phyloP scores from a whole-genome alignment of 2,329 filamentous ascomycete species.

The Celoporthe dispersa region DNA sequence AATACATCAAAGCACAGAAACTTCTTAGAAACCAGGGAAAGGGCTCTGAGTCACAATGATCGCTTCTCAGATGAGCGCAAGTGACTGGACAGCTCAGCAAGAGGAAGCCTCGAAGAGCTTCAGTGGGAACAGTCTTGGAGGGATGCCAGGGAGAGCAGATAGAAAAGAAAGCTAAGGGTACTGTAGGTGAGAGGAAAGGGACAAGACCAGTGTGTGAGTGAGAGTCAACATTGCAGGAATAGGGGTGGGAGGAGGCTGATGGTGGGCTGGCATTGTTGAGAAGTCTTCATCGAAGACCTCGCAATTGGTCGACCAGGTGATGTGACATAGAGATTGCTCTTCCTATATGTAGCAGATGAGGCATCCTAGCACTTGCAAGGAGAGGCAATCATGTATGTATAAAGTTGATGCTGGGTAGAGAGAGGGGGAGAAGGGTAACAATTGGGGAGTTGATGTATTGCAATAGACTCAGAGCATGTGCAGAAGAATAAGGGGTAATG shows the following conservation, averaged over 20 bases:
- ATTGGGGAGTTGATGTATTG: not conserved
- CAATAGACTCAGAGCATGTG: not conserved
- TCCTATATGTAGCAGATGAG: not conserved
- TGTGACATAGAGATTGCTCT: not conserved
- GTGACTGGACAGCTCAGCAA: no score
- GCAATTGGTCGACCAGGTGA: not conserved
- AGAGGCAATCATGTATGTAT: not conserved
- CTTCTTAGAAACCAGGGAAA: no score
- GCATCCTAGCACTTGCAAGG: not conserved
- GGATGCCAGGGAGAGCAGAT: not conserved
- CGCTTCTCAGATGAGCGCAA: no score
- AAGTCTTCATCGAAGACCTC: not conserved
- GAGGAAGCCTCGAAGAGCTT: no score
- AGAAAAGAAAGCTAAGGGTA: not conserved
- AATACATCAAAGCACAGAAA: not conserved
- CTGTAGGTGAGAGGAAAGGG: not conserved
- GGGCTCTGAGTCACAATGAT: no score
- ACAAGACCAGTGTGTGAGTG: not conserved
- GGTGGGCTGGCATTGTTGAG: not conserved
- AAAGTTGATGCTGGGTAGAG: not conserved
- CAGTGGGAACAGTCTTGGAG: no score
- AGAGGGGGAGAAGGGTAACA: not conserved
- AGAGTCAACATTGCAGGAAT: not conserved
- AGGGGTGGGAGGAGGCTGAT: not conserved
- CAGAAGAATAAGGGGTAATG: not conserved